These are phyloP conservation scores for Teratosphaeria zuluensis DNA, from an alignment of 2,329 filamentous ascomycete genomes.

Conservation along the genomic window DNA sequence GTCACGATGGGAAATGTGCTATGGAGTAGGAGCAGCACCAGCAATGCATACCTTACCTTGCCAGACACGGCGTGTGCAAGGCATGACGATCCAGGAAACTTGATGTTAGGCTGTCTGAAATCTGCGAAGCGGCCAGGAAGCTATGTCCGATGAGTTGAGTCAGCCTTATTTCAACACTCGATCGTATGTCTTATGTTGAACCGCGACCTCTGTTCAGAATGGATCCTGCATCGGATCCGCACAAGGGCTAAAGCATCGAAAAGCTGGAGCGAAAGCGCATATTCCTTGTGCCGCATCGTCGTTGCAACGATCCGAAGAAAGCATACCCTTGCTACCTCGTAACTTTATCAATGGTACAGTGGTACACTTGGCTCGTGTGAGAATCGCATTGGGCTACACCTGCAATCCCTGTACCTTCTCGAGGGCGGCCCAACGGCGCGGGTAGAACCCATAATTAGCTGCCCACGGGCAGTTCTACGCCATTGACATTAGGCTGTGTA, in stretches of 20 bases:
- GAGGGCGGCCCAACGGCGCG: not conserved
- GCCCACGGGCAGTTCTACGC: not conserved
- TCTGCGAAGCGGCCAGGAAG: not conserved
- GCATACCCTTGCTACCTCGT: not conserved
- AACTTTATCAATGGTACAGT: not conserved
- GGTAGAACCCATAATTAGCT: not conserved
- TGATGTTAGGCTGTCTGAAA: not conserved
- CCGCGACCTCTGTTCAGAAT: too few species aligned
- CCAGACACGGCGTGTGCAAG: too few species aligned
- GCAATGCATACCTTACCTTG: too few species aligned
- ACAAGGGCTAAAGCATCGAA: not conserved
- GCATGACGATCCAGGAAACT: not conserved
- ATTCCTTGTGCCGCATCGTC: not conserved
- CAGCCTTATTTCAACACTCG: not conserved
- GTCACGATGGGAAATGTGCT: too few species aligned
- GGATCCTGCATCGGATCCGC: not conserved
- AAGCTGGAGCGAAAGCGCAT: not conserved
- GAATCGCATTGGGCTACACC: not conserved
- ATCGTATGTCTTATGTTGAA: not conserved
- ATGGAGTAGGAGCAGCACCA: too few species aligned
- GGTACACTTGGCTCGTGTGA: not conserved
- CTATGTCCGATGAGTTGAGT: not conserved
- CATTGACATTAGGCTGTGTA: not conserved
- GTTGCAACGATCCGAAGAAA: not conserved
- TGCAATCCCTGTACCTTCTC: not conserved